Base-by-base conservation (phyloP, 495 filamentous ascomycete species). In the Antarctomyces pellizariae region DNA sequence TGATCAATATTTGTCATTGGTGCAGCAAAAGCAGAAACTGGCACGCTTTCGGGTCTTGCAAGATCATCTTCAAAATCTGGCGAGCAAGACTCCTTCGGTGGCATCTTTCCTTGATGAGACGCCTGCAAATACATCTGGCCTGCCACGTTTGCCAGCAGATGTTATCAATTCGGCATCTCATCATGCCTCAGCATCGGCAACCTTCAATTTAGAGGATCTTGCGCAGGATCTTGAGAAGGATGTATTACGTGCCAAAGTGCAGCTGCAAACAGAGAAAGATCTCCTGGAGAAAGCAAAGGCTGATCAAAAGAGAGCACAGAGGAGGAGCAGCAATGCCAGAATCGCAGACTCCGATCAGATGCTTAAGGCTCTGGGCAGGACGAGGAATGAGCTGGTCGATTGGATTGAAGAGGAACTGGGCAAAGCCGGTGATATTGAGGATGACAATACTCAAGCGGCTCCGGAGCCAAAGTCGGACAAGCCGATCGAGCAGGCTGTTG, bases 331-430 rank as follows among this genome's bases (percentile, higher is more conserved):
- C 57, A 19, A 52, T 48, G 13, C 41, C 36, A n/a, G n/a, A n/a
- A n/a, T n/a, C n/a, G n/a, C n/a, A n/a, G n/a, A n/a, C n/a, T n/a
- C n/a, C n/a, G n/a, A n/a, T n/a, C n/a, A n/a, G n/a, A n/a, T n/a
- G n/a, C n/a, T 43, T 2, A 29, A 36, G 24, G 42, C 42, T 7
- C 39, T 67, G 28, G 50, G 54, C 28, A 42, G 42, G n/a, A 66
- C 67, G 2, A 54, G 73, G 13, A 58, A 64, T 38, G 68, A 67
- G 26, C 47, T 79, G 29, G 70, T 77, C 20, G 55, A 57, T 35
- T 79, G 73, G 72, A 71, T 79, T 13, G 71, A 79, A 41, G 50
- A 56, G 7, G 71, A 73, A 33, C 48, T 79, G 5, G 50, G 54
- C 16, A 62, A 53, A 28, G 63, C 62, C 13, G 42, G 37, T 11